Base-by-base conservation (phyloP, 2,329 filamentous ascomycete genomes). In the Biscogniauxia marginata region DNA sequence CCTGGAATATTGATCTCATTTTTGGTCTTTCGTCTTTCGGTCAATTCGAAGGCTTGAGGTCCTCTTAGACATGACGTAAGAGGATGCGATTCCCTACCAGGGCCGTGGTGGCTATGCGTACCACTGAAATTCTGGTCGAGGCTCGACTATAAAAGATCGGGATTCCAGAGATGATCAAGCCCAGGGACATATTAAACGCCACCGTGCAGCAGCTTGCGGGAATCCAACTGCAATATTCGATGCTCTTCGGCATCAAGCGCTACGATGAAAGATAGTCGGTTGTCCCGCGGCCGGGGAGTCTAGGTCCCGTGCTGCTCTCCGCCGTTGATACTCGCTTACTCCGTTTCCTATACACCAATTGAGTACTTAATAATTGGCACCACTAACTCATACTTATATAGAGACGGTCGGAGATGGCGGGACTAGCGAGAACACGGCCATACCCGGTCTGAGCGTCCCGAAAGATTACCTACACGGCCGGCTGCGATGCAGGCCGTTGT, bases 201-300 rank as follows among this genome's bases (percentile, higher is more conserved):
- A 49, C 48, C 13, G 50, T 53, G 16, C 30, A 53, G 43, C 20
- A 46, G 54, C 45, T 52, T 3, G 45, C 46, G 13, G 55, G 47
- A n/a, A 53, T 54, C 20, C 55, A 50, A 24, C 43, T 54, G 2
- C 47, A 57, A 43, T 48, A 50, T 25, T 16, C 22, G 5, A 52
- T 55, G 39, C 21, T 53, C 48, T 52, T 46, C 46, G 50, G 57
- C 7, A 49, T 54, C 11, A 30, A 56, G 43, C 50, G 47, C 21
- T 50, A 52, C 45, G 50, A 56, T 7, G 44, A 53, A 18, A 39
- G 49, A 20, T 48, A 46, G 52, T 44, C 45, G 23, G 13, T 47
- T 7, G 18, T 25, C 7, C 43, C 52, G 46, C 49, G 11, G 8
- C 30, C 30, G 3, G 24, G 8, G 4, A 34, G 30, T 13, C 11